phyloP scores from a whole-genome alignment of 2,329 filamentous ascomycete species.

The Sporothrix euskadiensis region DNA sequence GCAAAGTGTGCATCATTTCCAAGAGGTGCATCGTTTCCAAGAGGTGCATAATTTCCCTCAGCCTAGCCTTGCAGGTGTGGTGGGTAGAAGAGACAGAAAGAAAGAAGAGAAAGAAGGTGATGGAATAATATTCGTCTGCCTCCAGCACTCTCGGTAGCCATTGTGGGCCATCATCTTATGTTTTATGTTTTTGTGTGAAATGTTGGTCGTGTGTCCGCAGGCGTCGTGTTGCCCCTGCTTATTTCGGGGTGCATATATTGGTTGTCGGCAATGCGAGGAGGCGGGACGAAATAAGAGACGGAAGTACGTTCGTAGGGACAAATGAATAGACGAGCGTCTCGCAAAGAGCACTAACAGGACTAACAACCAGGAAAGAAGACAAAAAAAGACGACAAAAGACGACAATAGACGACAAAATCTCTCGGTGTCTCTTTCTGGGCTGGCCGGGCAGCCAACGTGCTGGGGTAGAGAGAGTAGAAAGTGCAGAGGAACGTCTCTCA shows the following conservation, averaged over 20 bases:
- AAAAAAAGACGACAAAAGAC: background rate
- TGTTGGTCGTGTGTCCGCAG: background rate
- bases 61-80: background rate
- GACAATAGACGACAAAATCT: background rate
- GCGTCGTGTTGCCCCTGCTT: background rate
- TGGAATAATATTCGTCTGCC: background rate
- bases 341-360: background rate
- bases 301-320: too few relatives aligned
- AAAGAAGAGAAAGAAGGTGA: too few relatives aligned
- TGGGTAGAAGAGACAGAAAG: background rate
- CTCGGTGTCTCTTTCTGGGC: conserved; percentile 11
- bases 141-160: background rate
- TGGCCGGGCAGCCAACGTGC: background rate
- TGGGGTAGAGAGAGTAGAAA: background rate
- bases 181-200: background rate
- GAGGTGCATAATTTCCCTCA: conserved; percentile 18
- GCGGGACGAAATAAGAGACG: background rate
- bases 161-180: background rate
- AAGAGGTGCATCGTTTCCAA: too few relatives aligned
- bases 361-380: background rate
- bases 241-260: background rate
- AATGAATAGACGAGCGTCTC: background rate
- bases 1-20: conserved; percentile 11
- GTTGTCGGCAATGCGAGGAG: background rate
- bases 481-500: background rate